These are phyloP conservation scores for Dipteronia dyeriana DNA, from an alignment of 345 rosid species.

Conservation along the genomic window DNA sequence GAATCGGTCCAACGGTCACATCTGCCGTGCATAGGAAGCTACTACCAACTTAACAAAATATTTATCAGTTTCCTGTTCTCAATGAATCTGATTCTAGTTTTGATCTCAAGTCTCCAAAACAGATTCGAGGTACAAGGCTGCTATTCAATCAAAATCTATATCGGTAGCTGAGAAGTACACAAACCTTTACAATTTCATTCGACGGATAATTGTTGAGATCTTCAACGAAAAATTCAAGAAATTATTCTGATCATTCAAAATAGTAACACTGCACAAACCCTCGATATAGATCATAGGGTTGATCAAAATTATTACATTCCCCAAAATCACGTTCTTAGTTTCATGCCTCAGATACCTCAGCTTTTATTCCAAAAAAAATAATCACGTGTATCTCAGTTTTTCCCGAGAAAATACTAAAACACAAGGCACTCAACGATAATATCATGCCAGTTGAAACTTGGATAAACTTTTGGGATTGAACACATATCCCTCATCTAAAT, in stretches of 20 bases:
- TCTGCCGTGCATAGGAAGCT: too few species aligned
- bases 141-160: too few species aligned
- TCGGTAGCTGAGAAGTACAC: too few species aligned
- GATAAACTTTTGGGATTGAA: conserved; percentile 7
- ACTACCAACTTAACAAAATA: too few species aligned
- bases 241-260: neutral
- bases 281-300: neutral
- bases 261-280: neutral
- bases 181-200: too few species aligned
- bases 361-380: conserved; percentile 25
- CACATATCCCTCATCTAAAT: neutral
- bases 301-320: conserved; percentile 25
- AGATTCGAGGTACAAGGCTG: too few species aligned
- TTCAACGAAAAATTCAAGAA: too few species aligned
- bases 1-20: too few species aligned
- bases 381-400: neutral
- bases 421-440: neutral
- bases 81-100: too few species aligned
- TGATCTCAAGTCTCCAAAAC: too few species aligned
- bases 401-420: neutral
- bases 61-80: too few species aligned
- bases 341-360: conserved; percentile 21
- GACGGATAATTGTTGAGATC: too few species aligned
- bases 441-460: neutral
- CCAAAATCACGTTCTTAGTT: conserved; percentile 17